Percentiles rank a stretch among this genome's conserved stretches.
Conservation (phyloP, 2,329 filamentous ascomycete species). For the Aspergillus sp. region DNA sequence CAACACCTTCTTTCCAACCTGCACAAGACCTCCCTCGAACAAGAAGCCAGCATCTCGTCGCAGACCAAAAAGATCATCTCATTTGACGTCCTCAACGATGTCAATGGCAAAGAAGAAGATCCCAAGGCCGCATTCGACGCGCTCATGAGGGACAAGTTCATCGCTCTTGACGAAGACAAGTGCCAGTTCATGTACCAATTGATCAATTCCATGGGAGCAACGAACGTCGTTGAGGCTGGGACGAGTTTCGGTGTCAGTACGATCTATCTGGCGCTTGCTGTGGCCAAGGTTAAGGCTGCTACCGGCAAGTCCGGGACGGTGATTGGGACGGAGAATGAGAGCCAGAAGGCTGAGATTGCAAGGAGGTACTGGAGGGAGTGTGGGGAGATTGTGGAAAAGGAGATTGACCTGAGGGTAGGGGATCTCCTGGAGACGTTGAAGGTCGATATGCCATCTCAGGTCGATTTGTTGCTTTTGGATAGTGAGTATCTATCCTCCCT, state of each 20-base stretch:
- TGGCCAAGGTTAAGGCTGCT: slow-evolving; percentile 39
- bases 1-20: too few relatives aligned
- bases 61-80: too few relatives aligned
- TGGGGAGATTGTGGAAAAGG: slow-evolving; percentile 21
- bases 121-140: slow-evolving; percentile 18
- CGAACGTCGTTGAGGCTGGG: slow-evolving; percentile 51
- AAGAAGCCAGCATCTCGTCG: too few relatives aligned
- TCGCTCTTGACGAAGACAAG: slow-evolving; percentile 53
- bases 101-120: too few relatives aligned
- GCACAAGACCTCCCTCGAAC: too few relatives aligned
- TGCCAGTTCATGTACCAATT: slow-evolving; percentile 50
- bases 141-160: slow-evolving; percentile 49
- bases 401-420: slow-evolving; percentile 35
- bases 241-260: slow-evolving; percentile 56
- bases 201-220: slow-evolving; percentile 41
- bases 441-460: slow-evolving; percentile 19
- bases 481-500: slow-evolving; percentile 41
- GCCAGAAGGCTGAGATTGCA: slow-evolving; percentile 45
- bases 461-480: slow-evolving; percentile 32
- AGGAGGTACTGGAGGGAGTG: slow-evolving; percentile 32
- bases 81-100: too few relatives aligned
- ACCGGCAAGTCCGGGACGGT: slow-evolving; percentile 38
- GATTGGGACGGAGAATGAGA: slow-evolving; percentile 55
- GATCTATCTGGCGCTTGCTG: slow-evolving; percentile 54
- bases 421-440: slow-evolving; percentile 35